Evolutionary conservation across 352 stramenopile genomes (phyloP).

Genomic region (Globisporangium middletonii): DNA sequence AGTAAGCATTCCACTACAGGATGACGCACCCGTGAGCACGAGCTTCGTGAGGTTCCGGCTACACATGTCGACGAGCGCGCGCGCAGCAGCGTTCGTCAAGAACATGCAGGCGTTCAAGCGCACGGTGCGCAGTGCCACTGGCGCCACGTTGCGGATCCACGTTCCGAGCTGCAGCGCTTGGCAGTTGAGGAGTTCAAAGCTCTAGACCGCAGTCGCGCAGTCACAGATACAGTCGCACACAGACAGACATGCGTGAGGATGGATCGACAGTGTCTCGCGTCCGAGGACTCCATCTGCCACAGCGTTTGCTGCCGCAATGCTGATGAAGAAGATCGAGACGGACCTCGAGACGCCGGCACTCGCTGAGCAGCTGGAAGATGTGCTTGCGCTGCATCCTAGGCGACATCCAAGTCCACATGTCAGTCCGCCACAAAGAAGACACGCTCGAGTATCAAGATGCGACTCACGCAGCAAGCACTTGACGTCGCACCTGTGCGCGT

Average conservation of each 20-base stretch:
- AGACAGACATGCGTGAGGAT: neutral
- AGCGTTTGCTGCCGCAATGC: no score
- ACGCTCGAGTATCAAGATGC: neutral
- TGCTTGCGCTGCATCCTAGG: conserved; percentile 48
- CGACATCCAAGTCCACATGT: neutral
- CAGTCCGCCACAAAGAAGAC: no score
- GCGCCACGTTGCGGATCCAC: conserved; percentile 23
- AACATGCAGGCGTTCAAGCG: conserved; percentile 47
- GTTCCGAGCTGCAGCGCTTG: conserved; percentile 34
- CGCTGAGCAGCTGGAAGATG: conserved; percentile 32
- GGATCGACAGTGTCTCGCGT: no score
- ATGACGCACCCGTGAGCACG: conserved; percentile 33
- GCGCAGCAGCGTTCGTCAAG: conserved; percentile 33
- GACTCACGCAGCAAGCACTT: neutral
- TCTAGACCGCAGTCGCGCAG: conserved; percentile 19
- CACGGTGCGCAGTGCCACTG: conserved; percentile 25
- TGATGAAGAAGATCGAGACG: neutral
- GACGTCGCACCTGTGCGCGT: conserved; percentile 36
- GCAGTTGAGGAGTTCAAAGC: conserved; percentile 54
- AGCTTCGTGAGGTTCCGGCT: conserved; percentile 32
- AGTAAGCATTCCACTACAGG: neutral
- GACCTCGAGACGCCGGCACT: conserved; percentile 32
- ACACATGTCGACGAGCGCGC: conserved; percentile 31
- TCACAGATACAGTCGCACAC: neutral
- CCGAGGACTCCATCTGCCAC: no score